phyloP scores from a whole-genome alignment of 371 early-diverging fungal genomes.

The Lichtheimia corymbifera region DNA sequence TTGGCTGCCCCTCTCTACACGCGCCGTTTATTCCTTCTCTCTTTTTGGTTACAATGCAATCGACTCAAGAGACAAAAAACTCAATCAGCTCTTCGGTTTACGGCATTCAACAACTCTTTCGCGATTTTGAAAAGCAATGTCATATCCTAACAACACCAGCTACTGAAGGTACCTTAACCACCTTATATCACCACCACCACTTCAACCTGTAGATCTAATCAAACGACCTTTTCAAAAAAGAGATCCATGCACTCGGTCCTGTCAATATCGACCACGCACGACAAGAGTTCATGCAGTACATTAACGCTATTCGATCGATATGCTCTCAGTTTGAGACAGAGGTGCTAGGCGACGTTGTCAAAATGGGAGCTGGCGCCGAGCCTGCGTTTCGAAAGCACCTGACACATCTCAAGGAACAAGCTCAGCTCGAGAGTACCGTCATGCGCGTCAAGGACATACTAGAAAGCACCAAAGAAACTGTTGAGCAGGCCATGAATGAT shows the following conservation, averaged over 20 bases:
- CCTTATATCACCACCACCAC: neutral
- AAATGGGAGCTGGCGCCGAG: constrained; percentile 55
- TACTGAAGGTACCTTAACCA: constrained; percentile 22
- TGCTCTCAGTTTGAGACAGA: constrained; percentile 63
- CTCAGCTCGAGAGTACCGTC: constrained; percentile 52
- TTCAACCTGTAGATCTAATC: neutral
- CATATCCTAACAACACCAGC: constrained; percentile 15
- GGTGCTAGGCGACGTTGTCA: constrained; percentile 60
- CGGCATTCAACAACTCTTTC: constrained; percentile 33
- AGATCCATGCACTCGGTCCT: constrained; percentile 55
- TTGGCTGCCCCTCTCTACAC: neutral
- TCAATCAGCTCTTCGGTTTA: constrained; percentile 44
- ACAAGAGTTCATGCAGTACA: constrained; percentile 51
- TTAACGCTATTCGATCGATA: constrained; percentile 53
- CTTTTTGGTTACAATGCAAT: constrained; percentile 8
- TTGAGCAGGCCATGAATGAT: constrained; percentile 45
- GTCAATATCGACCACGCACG: constrained; percentile 52
- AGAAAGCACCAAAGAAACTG: constrained; percentile 39
- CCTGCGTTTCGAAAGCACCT: constrained; percentile 60
- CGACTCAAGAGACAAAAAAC: constrained; percentile 19
- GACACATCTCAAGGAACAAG: constrained; percentile 61
- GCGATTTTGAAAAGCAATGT: constrained; percentile 31
- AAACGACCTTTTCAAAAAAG: neutral
- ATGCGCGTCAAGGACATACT: constrained; percentile 48
- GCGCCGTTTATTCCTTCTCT: neutral